Conservation (phyloP, 441 rosid genomes). For the Jatropha multifida region DNA sequence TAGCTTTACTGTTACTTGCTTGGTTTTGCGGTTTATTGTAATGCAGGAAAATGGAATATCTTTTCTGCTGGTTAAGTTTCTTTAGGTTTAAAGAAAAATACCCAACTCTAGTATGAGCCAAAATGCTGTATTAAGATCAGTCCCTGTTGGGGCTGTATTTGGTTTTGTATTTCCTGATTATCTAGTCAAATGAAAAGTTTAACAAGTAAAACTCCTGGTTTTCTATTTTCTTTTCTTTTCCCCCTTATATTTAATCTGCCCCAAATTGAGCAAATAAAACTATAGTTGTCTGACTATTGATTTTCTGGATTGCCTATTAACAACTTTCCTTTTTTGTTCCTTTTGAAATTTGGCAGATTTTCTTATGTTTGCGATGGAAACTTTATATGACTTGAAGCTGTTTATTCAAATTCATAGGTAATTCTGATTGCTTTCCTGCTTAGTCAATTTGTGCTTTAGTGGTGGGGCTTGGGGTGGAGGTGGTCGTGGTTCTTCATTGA, state of each 20-base stretch:
- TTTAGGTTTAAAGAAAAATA: not conserved
- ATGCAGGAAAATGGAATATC: not conserved
- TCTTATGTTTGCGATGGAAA: not conserved
- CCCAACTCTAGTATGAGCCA: not conserved
- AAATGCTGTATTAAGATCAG: not conserved
- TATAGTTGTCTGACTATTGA: not conserved
- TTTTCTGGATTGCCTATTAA: not conserved
- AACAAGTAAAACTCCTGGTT: not conserved
- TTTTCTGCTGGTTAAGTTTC: not conserved
- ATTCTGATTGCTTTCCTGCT: constrained; percentile 5
- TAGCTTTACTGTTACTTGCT: not conserved
- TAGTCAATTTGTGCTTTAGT: constrained; percentile 19
- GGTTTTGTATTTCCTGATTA: not conserved
- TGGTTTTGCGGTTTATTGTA: not conserved
- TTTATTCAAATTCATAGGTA: not conserved
- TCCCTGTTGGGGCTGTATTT: not conserved
- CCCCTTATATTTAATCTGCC: not conserved
- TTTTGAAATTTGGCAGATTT: constrained; percentile 10
- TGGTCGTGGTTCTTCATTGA: constrained; percentile 8
- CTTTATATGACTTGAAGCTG: not conserved
- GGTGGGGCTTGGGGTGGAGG: not conserved
- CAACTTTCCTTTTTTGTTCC: not conserved
- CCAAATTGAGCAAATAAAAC: not conserved
- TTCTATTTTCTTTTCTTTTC: not conserved
- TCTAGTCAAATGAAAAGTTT: constrained; percentile 1